Conservation (phyloP, 75 land plant genomes). For the Sequoiadendron giganteum region DNA sequence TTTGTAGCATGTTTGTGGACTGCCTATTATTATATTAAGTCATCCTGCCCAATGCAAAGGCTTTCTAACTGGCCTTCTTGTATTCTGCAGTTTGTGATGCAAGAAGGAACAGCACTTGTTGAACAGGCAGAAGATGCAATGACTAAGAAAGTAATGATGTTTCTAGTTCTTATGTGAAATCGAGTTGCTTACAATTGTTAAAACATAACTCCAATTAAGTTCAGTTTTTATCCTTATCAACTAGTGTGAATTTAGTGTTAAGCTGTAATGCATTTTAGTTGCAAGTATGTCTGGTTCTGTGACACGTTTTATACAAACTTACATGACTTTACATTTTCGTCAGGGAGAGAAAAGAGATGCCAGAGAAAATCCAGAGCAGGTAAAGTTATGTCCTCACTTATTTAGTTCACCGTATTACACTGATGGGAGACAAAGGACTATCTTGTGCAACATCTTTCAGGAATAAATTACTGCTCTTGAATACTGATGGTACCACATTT, state of each 20-base stretch:
- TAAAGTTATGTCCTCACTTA: not conserved
- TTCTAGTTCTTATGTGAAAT: not conserved
- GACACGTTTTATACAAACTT: not conserved
- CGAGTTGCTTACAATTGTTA: not conserved
- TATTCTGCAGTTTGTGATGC: constrained; percentile 71
- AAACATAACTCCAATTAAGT: not conserved
- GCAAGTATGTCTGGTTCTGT: not conserved
- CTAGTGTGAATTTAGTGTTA: not conserved
- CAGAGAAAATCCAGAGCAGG: not conserved
- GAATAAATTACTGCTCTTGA: too few relatives aligned
- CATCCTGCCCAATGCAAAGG: not conserved
- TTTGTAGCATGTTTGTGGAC: not conserved
- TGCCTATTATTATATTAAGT: not conserved
- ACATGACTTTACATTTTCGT: not conserved
- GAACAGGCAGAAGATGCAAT: constrained; percentile 92
- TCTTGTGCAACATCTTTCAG: too few relatives aligned
- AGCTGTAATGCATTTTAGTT: not conserved
- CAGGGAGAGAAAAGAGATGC: not conserved
- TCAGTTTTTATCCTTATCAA: too few relatives aligned
- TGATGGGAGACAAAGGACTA: not conserved
- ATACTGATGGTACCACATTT: not conserved
- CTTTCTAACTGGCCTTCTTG: not conserved
- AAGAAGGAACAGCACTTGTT: constrained; percentile 75
- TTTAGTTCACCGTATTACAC: not conserved
- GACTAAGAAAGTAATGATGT: constrained; percentile 68